phyloP scores from a whole-genome alignment of 2,329 filamentous ascomycete species.

The Pseudofabraea citricarpa region DNA sequence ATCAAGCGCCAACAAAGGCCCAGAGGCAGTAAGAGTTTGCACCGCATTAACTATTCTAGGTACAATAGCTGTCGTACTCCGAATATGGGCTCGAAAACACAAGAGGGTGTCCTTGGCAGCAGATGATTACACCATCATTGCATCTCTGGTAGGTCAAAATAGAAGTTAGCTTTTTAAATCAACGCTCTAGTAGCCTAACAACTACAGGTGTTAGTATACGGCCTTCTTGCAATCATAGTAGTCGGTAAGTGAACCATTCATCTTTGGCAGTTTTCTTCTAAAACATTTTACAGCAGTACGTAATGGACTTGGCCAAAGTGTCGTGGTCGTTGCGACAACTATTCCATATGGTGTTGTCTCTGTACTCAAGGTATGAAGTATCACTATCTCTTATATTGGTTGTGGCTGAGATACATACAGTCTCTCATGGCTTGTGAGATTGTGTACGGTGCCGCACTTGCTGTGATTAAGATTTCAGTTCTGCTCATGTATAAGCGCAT shows the following conservation, averaged over 20 bases:
- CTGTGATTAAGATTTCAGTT: conserved; percentile 28
- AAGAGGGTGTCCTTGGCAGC: neutral
- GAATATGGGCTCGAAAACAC: neutral
- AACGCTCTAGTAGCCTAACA: neutral
- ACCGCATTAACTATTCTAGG: neutral
- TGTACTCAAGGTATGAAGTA: neutral
- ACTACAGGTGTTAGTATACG: neutral
- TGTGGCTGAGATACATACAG: too few relatives aligned
- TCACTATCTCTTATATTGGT: too few relatives aligned
- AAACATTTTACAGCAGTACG: neutral
- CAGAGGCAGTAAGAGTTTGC: neutral
- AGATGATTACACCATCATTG: neutral
- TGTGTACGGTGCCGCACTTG: conserved; percentile 22
- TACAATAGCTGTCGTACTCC: neutral
- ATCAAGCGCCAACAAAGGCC: neutral
- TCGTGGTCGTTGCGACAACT: neutral
- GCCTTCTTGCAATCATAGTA: neutral
- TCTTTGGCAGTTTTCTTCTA: neutral
- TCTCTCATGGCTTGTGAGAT: conserved; percentile 22
- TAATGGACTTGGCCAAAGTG: neutral
- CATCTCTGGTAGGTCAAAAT: neutral
- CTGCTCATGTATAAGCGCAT: conserved; percentile 30
- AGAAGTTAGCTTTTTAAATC: neutral
- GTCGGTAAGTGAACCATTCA: neutral
- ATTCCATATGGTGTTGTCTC: neutral